These are phyloP conservation scores for Penicillium glabrum DNA, from an alignment of 2,329 filamentous ascomycete genomes.

Conservation along the genomic window DNA sequence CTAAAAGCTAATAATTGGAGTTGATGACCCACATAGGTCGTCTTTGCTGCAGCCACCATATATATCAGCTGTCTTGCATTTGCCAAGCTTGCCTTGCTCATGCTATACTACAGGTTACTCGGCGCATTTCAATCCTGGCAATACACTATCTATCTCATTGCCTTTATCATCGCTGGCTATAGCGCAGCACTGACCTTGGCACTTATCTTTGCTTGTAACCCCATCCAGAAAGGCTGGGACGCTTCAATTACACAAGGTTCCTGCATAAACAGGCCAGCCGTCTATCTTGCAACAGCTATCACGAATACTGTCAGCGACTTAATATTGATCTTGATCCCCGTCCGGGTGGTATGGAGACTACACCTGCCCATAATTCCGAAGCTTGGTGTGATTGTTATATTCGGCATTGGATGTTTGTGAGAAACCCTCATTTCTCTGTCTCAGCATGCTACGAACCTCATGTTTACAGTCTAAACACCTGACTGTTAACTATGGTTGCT, in stretches of 20 bases:
- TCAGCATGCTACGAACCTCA: too few species aligned
- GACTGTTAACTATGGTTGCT: too few species aligned
- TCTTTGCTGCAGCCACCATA: constrained; percentile 14
- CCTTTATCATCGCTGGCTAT: constrained; percentile 7
- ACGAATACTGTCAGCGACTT: constrained; percentile 26
- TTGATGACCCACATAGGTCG: neutral
- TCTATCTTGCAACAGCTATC: constrained; percentile 23
- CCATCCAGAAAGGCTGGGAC: constrained; percentile 23
- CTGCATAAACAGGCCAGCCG: constrained; percentile 14
- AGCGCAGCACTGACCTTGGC: constrained; percentile 6
- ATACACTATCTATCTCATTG: constrained; percentile 1
- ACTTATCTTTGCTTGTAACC: constrained; percentile 23
- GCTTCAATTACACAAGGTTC: constrained; percentile 9
- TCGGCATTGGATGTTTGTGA: neutral
- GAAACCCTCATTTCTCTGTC: neutral
- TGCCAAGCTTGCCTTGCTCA: constrained; percentile 19
- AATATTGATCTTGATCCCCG: constrained; percentile 20
- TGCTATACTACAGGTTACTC: constrained; percentile 21
- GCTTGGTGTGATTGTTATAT: neutral
- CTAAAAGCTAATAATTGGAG: neutral
- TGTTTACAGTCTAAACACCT: neutral
- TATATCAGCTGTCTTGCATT: constrained; percentile 21
- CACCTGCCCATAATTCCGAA: neutral
- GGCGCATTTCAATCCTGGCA: neutral
- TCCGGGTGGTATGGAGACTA: constrained; percentile 11